phyloP scores from a whole-genome alignment of 2,329 filamentous ascomycete species.

The Cordyceps cicadae region DNA sequence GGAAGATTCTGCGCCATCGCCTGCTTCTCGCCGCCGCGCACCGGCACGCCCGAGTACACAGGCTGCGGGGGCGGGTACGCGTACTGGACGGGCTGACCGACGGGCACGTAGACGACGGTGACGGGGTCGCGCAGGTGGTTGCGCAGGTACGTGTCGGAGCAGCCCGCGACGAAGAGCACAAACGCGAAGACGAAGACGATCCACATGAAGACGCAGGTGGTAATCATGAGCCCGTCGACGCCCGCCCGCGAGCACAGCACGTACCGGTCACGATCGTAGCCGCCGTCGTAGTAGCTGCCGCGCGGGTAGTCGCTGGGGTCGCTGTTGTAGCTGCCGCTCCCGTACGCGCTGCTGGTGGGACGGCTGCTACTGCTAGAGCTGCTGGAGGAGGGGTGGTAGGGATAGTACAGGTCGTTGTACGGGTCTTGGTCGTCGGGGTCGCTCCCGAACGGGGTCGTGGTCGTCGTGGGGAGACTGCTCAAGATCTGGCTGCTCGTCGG shows the following conservation, averaged over 20 bases:
- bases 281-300: not conserved
- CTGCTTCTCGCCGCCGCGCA: not conserved
- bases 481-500: not conserved
- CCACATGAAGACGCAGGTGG: slow-evolving; percentile 4
- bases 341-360: not conserved
- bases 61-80: not conserved
- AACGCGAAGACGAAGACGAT: slow-evolving; percentile 4
- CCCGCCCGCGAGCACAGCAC: not conserved
- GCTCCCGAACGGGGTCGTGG: not conserved
- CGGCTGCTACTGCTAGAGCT: not conserved
- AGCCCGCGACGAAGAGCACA: slow-evolving; percentile 1
- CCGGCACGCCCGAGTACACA: not conserved
- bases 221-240: not conserved
- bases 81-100: not conserved
- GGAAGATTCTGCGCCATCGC: not conserved
- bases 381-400: not conserved
- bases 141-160: slow-evolving; percentile 12
- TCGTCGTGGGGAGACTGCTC: not conserved
- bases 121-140: slow-evolving; percentile 9
- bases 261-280: not conserved
- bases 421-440: not conserved
- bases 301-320: not conserved
- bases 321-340: not conserved
- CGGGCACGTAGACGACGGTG: slow-evolving; percentile 1
- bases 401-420: not conserved